Percentiles rank a stretch among this genome's conserved stretches.
These are phyloP conservation scores for Claviceps purpurea DNA, from an alignment of 2,329 filamentous ascomycete species.

Conservation along the genomic window DNA sequence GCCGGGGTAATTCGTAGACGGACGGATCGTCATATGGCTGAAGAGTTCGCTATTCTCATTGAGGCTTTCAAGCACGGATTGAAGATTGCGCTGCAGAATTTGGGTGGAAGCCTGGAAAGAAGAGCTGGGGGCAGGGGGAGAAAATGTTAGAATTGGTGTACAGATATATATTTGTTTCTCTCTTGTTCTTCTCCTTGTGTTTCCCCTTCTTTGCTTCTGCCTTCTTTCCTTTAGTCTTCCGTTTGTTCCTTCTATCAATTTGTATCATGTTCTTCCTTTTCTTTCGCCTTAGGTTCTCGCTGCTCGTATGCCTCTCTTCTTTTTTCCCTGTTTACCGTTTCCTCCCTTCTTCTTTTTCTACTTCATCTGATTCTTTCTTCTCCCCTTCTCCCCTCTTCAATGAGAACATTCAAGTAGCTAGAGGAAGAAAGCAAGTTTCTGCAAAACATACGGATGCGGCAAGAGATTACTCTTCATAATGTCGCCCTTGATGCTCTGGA, in stretches of 20 bases:
- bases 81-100: conserved; percentile 59
- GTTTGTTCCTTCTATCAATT: too few species aligned
- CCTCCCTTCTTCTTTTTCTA: not conserved
- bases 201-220: too few species aligned
- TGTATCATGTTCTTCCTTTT: too few species aligned
- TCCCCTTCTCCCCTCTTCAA: too few species aligned
- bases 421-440: not conserved
- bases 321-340: not conserved
- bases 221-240: too few species aligned
- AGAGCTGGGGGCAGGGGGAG: conserved; percentile 31
- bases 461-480: conserved; percentile 51
- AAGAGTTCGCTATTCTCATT: conserved; percentile 54
- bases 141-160: not conserved
- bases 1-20: conserved; percentile 61
- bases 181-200: too few species aligned
- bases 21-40: conserved; percentile 57
- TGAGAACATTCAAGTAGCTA: too few species aligned
- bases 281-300: too few species aligned
- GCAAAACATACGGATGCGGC: conserved; percentile 44
- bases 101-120: conserved; percentile 59
- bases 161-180: too few species aligned
- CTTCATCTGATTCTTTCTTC: not conserved
- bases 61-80: conserved; percentile 51
- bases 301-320: too few species aligned
- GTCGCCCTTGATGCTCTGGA: conserved; percentile 49